Base-by-base conservation (phyloP, 306 rosid genomes). In the Rosa chinensis region DNA sequence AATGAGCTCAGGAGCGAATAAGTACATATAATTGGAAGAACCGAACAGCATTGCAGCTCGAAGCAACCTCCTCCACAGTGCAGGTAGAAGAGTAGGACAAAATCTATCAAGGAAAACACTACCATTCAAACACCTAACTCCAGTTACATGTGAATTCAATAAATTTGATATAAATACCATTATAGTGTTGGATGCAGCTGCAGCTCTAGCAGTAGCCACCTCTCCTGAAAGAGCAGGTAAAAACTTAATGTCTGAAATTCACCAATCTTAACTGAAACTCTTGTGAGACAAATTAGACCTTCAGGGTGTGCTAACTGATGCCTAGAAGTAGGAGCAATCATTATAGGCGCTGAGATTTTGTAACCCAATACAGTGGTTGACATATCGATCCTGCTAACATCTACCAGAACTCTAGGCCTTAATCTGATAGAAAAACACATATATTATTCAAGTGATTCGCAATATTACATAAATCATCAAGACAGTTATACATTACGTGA, bases 181-280 rank as follows among this genome's bases (percentile, higher is more conserved):
- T 76, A 90, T 84, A 76, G 91, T 87, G 72, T 91, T 70, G 42
- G 85, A 78, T 39, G 90, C 80, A 75, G 91, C 93, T 8, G 96
- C 89, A 13, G 93, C 96, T 86, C 88, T 87, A 62, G 96, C 96
- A n/a, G 96, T 89, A 79, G 93, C 91, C 3, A 81, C 81, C 85
- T 91, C 96, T 73, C 96, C 96, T 91, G 82, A 75, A 37, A 56
- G 13, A 18, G 50, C 8, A 43, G 45, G 45, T 43, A 43, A 43
- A 43, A 43, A 43, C 45, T 43, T 43, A 43, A 43, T 43, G 45
- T 43, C 45, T 43, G 39, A 53, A 55, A n/a, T 52, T 52, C 58
- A 52, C 11, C 53, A 17, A 61, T 72, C 76, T 72, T 32, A 86
- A n/a, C 66, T 8, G 50, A 63, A 42, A 17, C 20, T 68, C n/a